Evolutionary conservation across 257 asterid species (phyloP).

Genomic region (Gynochthodes officinalis): DNA sequence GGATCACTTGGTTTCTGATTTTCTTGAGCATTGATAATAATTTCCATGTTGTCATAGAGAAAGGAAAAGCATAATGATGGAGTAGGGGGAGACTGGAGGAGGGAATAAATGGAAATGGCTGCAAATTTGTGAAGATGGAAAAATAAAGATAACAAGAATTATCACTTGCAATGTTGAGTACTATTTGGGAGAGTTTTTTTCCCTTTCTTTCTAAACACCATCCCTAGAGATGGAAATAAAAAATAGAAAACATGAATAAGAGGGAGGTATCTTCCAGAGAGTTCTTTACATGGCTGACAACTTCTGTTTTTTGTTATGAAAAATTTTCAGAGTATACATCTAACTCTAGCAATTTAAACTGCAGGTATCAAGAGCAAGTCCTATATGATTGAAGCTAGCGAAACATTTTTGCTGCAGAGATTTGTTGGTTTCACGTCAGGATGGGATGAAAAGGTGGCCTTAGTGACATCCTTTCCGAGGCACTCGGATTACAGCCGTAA

Average conservation of each 20-base stretch:
- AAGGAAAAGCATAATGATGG: not conserved
- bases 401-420: not conserved
- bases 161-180: not conserved
- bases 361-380: slow-evolving; percentile 90
- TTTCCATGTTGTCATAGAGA: not conserved
- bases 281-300: not conserved
- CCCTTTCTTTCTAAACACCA: not conserved
- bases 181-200: not conserved
- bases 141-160: not conserved
- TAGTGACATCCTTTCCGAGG: not conserved
- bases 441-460: slow-evolving; percentile 8
- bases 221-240: not conserved
- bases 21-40: not conserved
- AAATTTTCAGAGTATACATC: not conserved
- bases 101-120: not conserved
- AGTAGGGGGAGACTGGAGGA: not conserved
- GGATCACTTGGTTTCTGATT: not conserved
- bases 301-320: not conserved
- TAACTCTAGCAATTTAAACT: slow-evolving; percentile 10
- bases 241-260: not conserved
- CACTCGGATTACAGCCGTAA: slow-evolving; percentile 20
- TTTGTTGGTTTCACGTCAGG: not conserved
- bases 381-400: slow-evolving; percentile 35
- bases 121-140: not conserved
- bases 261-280: not conserved